phyloP scores from a whole-genome alignment of 2,329 filamentous ascomycete genomes.

The Aspergillus costaricaensis region DNA sequence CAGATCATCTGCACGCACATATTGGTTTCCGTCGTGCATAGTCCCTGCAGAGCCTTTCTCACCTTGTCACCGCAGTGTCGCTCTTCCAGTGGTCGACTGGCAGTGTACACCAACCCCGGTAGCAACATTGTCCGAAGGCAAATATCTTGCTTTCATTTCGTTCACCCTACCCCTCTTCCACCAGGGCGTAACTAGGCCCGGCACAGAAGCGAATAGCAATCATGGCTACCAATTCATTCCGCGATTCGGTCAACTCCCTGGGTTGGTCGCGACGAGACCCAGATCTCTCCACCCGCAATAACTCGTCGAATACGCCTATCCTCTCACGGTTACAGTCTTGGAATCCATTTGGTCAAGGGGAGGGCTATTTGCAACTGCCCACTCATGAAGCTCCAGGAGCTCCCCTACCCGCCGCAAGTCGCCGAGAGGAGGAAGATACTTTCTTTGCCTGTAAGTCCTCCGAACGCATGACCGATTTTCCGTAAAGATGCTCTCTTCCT shows the following conservation, averaged over 20 bases:
- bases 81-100: constrained; percentile 18
- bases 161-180: neutral
- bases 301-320: constrained; percentile 64
- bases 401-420: constrained; percentile 77
- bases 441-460: constrained; percentile 87
- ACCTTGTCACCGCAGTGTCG: constrained; percentile 20
- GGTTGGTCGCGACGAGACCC: constrained; percentile 87
- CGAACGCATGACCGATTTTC: constrained; percentile 25
- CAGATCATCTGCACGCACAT: constrained; percentile 56
- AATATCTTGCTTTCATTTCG: constrained; percentile 15
- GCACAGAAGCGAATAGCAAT: constrained; percentile 14
- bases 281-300: constrained; percentile 72
- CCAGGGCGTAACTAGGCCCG: neutral
- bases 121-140: constrained; percentile 23
- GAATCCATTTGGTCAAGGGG: constrained; percentile 78
- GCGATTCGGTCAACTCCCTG: constrained; percentile 90
- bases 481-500: constrained; percentile 9
- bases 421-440: constrained; percentile 91
- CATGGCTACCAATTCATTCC: constrained; percentile 66
- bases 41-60: constrained; percentile 46
- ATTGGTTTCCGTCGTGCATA: constrained; percentile 40
- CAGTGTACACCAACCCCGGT: constrained; percentile 15
- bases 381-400: constrained; percentile 80
- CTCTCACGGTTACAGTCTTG: constrained; percentile 78
- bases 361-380: constrained; percentile 87